A percentile compares a stretch with the other conserved stretches of the same genome.
Conservation (phyloP, 352 stramenopile genomes). For the Globisporangium recalcitrans region DNA sequence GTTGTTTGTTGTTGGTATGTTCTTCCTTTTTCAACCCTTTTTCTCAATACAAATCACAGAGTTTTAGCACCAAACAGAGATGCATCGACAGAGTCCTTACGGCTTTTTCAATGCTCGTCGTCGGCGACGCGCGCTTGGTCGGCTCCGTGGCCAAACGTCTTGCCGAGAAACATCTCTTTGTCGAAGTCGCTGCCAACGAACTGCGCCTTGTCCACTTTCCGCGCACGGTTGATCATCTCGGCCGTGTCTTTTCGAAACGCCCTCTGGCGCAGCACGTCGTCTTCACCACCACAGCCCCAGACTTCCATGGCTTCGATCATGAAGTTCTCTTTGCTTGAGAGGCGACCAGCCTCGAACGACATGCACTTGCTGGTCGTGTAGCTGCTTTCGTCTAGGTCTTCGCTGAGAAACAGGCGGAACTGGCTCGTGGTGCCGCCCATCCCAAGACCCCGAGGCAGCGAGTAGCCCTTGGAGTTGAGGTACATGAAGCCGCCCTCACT, state of each 20-base stretch:
- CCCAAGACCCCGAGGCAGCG: slow-evolving; percentile 64
- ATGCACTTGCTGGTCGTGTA: slow-evolving; percentile 71
- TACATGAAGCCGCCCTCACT: slow-evolving; percentile 70
- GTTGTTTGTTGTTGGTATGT: not conserved
- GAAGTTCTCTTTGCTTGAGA: slow-evolving; percentile 62
- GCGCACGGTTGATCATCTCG: slow-evolving; percentile 76
- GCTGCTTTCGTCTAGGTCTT: slow-evolving; percentile 82
- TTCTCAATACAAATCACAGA: not conserved
- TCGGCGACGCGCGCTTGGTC: slow-evolving; percentile 62
- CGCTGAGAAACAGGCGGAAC: slow-evolving; percentile 75
- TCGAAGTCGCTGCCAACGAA: slow-evolving; percentile 84
- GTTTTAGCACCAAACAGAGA: not conserved
- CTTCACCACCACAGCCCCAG: slow-evolving; percentile 72
- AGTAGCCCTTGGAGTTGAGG: slow-evolving; percentile 80
- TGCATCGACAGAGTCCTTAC: not conserved
- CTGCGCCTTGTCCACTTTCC: slow-evolving; percentile 85
- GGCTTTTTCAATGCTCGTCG: slow-evolving; percentile 39
- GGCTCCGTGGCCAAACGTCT: slow-evolving; percentile 71
- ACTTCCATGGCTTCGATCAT: slow-evolving; percentile 66
- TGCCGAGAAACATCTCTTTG: slow-evolving; percentile 72
- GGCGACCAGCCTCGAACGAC: slow-evolving; percentile 58
- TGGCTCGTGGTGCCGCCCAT: slow-evolving; percentile 72
- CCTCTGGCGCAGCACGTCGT: slow-evolving; percentile 45
- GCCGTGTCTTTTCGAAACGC: slow-evolving; percentile 67
- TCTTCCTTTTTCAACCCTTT: not conserved